Evolutionary conservation across 192 early-diverging fungal genomes (phyloP).

Genomic region (Rhizophlyctis rosea): DNA sequence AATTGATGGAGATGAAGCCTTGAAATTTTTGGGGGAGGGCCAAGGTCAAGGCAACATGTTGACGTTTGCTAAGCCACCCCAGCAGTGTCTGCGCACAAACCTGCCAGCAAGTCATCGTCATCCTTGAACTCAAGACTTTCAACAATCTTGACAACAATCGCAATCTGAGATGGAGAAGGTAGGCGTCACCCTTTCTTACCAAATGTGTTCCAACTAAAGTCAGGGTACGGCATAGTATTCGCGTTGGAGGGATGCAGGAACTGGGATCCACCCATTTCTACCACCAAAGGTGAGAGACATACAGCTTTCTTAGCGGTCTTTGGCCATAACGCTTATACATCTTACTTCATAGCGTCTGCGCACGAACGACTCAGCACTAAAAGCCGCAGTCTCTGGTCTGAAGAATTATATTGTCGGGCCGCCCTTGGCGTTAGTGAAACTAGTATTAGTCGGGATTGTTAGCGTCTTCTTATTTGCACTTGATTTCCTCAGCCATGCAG

Average conservation of each 20-base stretch:
- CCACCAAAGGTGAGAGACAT: conserved; percentile 40
- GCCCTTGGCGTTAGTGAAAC: conserved; percentile 19
- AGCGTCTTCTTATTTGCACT: neutral
- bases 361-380: neutral
- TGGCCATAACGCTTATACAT: neutral
- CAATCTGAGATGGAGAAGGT: conserved; percentile 1
- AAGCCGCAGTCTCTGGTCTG: neutral
- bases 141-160: no score
- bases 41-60: no score
- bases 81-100: no score
- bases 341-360: conserved; percentile 7
- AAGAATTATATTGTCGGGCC: conserved; percentile 30
- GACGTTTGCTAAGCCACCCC: no score
- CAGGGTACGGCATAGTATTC: conserved; percentile 79
- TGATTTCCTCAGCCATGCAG: neutral
- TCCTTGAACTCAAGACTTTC: no score
- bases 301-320: conserved; percentile 43
- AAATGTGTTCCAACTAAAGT: neutral
- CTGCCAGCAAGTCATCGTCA: no score
- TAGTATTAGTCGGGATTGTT: conserved; percentile 3
- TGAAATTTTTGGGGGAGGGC: no score
- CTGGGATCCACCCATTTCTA: conserved; percentile 88
- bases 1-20: no score
- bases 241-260: conserved; percentile 80
- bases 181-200: neutral